Percentiles rank a stretch among this genome's conserved stretches.
Conservation (phyloP, 2,329 filamentous ascomycete species). For the Paecilomyces sp. region DNA sequence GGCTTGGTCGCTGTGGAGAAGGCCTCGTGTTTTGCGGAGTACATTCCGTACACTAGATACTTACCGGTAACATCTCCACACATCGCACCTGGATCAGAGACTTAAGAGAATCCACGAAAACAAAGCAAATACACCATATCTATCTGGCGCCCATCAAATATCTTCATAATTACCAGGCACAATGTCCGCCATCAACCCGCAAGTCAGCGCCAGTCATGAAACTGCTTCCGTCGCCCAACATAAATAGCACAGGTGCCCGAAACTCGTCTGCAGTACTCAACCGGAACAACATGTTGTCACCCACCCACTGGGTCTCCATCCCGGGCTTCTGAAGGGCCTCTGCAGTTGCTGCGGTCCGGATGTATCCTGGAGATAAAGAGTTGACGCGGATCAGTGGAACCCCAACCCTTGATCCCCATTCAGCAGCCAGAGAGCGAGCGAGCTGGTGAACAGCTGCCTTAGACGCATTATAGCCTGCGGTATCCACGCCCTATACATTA, state of each 20-base stretch:
- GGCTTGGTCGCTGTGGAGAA: too few relatives aligned
- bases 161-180: not conserved
- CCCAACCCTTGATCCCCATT: conserved; percentile 29
- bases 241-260: conserved; percentile 27
- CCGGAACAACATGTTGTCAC: conserved; percentile 24
- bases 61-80: too few relatives aligned
- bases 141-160: too few relatives aligned
- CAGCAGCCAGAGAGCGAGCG: conserved; percentile 41
- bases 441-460: conserved; percentile 45
- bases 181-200: not conserved
- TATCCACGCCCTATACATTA: conserved; percentile 52
- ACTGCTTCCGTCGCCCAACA: conserved; percentile 29
- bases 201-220: conserved; percentile 36
- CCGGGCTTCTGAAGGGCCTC: too few relatives aligned
- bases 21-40: too few relatives aligned
- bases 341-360: too few relatives aligned
- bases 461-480: conserved; percentile 48
- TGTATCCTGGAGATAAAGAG: conserved; percentile 60
- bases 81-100: too few relatives aligned
- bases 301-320: too few relatives aligned
- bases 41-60: too few relatives aligned
- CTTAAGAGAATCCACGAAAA: too few relatives aligned
- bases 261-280: conserved; percentile 41
- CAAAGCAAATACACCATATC: too few relatives aligned
- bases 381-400: conserved; percentile 68